phyloP scores from a whole-genome alignment of 805 yeast genomes.

The Hemisphaericaspora nanyangensis region DNA sequence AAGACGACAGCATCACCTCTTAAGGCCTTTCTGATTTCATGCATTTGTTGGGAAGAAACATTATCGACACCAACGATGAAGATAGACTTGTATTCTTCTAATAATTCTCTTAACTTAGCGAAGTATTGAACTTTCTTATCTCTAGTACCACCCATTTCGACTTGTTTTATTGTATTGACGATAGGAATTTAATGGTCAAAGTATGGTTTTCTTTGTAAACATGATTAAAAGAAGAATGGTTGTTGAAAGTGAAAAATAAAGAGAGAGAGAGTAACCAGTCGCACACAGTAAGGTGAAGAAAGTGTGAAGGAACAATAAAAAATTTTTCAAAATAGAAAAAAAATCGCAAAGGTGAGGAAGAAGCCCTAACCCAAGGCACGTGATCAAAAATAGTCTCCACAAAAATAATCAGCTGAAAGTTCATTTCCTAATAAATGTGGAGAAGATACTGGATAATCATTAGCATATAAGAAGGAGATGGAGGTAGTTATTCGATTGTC shows the following conservation, averaged over 20 bases:
- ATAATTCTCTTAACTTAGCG: slow-evolving; percentile 87
- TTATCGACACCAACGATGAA: slow-evolving; percentile 99
- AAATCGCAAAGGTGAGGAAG: not conserved
- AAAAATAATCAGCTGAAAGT: too few species aligned
- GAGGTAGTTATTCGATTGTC: too few species aligned
- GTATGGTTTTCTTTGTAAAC: not conserved
- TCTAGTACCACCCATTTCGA: slow-evolving; percentile 99
- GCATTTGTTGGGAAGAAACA: slow-evolving; percentile 99
- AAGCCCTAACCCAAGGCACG: not conserved
- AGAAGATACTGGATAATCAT: too few species aligned
- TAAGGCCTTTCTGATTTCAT: slow-evolving; percentile 95
- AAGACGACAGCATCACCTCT: slow-evolving; percentile 93
- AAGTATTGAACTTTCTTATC: slow-evolving; percentile 96
- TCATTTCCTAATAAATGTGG: too few species aligned
- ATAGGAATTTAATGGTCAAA: slow-evolving; percentile 82
- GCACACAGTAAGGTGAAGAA: not conserved
- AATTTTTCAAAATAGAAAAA: not conserved
- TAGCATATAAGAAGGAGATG: too few species aligned
- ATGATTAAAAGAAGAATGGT: not conserved
- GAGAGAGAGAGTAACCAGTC: not conserved
- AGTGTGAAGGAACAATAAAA: not conserved
- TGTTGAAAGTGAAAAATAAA: not conserved
- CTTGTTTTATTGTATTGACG: slow-evolving; percentile 51
- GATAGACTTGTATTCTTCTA: slow-evolving; percentile 96
- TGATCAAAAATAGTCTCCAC: too few species aligned